Conservation (phyloP, 129 eudicot genomes). For the Oenanthe sinensis region DNA sequence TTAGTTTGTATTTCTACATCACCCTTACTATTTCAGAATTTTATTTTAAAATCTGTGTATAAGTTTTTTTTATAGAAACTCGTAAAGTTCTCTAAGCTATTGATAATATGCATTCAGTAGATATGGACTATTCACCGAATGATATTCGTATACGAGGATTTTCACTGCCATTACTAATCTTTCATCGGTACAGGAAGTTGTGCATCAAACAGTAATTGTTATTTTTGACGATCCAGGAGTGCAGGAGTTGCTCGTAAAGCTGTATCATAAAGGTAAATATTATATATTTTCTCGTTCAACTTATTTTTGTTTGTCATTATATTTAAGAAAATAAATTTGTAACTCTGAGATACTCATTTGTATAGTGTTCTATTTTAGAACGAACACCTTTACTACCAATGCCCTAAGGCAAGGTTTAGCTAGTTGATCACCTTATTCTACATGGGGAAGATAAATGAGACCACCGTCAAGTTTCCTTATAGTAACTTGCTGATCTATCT, state of each 20-base stretch:
- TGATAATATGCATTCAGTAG: neutral
- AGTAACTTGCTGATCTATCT: neutral
- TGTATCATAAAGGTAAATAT: conserved; percentile 68
- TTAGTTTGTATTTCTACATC: neutral
- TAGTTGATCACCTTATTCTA: neutral
- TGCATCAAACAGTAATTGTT: conserved; percentile 77
- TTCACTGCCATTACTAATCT: neutral
- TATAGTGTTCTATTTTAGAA: neutral
- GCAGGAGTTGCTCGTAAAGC: conserved; percentile 81
- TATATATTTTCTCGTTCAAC: neutral
- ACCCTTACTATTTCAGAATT: neutral
- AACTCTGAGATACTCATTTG: neutral
- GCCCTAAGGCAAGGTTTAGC: neutral
- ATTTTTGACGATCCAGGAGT: conserved; percentile 99
- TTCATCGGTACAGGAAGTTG: conserved; percentile 51
- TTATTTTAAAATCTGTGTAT: neutral
- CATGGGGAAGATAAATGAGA: neutral
- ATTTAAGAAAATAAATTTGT: neutral
- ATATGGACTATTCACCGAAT: neutral
- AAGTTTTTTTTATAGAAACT: neutral
- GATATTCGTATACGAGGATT: neutral
- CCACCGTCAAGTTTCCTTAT: neutral
- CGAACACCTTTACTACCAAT: neutral
- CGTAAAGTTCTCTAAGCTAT: neutral
- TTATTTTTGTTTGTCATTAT: neutral